Evolutionary conservation across 139 green algal species (phyloP), one percentile per base, ranked within the genome.

Genomic region (Chlorella ohadii): DNA sequence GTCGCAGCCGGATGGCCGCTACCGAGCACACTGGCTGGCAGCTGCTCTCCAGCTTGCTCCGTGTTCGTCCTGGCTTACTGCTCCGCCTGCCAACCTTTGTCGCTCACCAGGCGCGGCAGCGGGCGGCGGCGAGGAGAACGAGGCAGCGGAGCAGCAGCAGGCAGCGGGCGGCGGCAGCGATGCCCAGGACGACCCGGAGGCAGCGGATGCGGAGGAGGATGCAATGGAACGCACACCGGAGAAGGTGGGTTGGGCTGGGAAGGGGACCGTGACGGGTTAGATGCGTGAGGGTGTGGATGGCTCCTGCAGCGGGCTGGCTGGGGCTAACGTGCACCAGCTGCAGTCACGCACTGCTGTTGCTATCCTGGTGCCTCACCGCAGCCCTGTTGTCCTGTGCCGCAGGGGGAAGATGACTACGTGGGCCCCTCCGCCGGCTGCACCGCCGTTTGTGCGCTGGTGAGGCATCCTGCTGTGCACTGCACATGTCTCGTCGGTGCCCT

Each of bases 401-500:
- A 66, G 56, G 83, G 41, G 1, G 61, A 85, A 22, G 80, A 78
- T 22, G 28, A 73, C 3, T 93, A 87, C 61, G 3, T 41, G 16
- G 89, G 87, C 38, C 91, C 91, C 59, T 80, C 79, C 41, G 91
- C 91, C 20, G 91, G 91, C 51, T 94, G 91, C 86, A 93, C 89
- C 15, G 90, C 89, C 34, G 89, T 91, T 36, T 87, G 84, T 36
- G 83, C 85, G 7, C 64, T 91, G 39, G 81, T 91, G 51, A 20
- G n/a, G n/a, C n/a, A n/a, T n/a, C n/a, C n/a, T n/a, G n/a, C n/a
- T n/a, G n/a, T n/a, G n/a, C n/a, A n/a, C n/a, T n/a, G n/a, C n/a
- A n/a, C n/a, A n/a, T n/a, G 51, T 22, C 15, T 2, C 51, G 51
- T 22, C 9, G 51, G 11, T 59, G 51, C 11, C 2, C 51, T 51